These are phyloP conservation scores for Yamadazyma membranifaciens DNA, from an alignment of 1,139 yeast species.

Conservation along the genomic window DNA sequence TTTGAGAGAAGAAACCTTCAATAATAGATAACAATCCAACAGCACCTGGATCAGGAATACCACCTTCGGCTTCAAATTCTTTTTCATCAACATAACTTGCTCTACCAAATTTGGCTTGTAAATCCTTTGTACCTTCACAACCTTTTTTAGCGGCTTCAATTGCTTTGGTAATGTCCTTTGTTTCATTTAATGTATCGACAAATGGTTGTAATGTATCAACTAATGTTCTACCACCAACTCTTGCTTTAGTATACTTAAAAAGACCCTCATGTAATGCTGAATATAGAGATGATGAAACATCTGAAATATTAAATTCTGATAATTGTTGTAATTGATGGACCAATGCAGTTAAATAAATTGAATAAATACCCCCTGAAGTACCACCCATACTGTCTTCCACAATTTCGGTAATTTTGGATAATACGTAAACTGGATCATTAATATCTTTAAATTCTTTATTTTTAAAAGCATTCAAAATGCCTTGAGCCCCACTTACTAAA, in stretches of 20 bases:
- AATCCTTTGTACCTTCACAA: slow-evolving; percentile 68
- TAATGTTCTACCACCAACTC: slow-evolving; percentile 86
- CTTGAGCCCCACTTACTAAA: slow-evolving; percentile 75
- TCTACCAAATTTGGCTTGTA: slow-evolving; percentile 87
- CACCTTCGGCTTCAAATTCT: slow-evolving; percentile 51
- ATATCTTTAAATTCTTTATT: slow-evolving; percentile 28
- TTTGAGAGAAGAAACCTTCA: slow-evolving; percentile 43
- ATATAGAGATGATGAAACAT: slow-evolving; percentile 31
- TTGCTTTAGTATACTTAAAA: slow-evolving; percentile 79
- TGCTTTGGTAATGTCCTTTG: slow-evolving; percentile 57
- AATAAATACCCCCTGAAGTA: slow-evolving; percentile 90
- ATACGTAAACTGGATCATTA: slow-evolving; percentile 45
- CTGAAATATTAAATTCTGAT: slow-evolving; percentile 29
- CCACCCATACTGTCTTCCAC: slow-evolving; percentile 96
- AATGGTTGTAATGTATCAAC: slow-evolving; percentile 89
- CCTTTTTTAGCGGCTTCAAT: slow-evolving; percentile 70
- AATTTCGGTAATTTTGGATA: slow-evolving; percentile 58
- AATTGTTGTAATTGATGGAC: slow-evolving; percentile 35
- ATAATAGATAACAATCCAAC: slow-evolving; percentile 70
- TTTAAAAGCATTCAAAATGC: slow-evolving; percentile 55
- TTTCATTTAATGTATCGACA: slow-evolving; percentile 54
- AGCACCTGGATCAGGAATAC: slow-evolving; percentile 94
- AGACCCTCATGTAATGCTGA: slow-evolving; percentile 41
- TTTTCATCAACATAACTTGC: slow-evolving; percentile 82
- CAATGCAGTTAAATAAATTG: slow-evolving; percentile 63